Base-by-base conservation (phyloP, 1,284 basidiomycete genomes). In the Pascua sp. region DNA sequence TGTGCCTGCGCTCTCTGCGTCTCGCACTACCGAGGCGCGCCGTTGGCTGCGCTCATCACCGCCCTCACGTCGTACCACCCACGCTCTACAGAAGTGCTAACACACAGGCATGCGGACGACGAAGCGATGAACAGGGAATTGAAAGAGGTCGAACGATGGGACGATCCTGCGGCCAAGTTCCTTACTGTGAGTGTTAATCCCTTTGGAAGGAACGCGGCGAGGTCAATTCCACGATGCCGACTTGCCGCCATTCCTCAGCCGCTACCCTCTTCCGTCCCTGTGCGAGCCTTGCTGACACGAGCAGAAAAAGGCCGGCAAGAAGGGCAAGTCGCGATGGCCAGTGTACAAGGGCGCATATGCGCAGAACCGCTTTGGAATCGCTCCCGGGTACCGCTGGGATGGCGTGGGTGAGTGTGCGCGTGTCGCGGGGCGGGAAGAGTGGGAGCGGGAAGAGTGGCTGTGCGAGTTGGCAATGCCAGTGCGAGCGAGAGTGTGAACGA, bases 301-400 rank as follows among this genome's bases (percentile, higher is more conserved):
- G 40, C 55, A 56, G 62, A 55, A 88, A 85, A 89, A 89, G 81
- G 24, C 24, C 3, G 24, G 24, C 24, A 87, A 87, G 71, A 91
- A 89, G 69, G 89, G 86, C 0, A 89, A 89, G 81, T 87, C 88
- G 70, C 90, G 89, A 69, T 89, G 87, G 0, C 86, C 89, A 1
- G 86, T 88, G 69, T 98, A 98, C 75, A 82, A 80, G 32, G 93
- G 93, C 9, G 89, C 92, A 0, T 92, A 90, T 2, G 87, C 92
- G 15, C 92, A 94, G 9, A 98, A 99, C 79, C 85, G 95, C 10
- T 98, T 95, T 75, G 87, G 87, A 24, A 97, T 99, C 63, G 86
- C 85, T 55, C 96, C 95, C 11, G 95, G 95, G 0, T 94, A 94
- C 72, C 83, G 95, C 66, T 98, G 94, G 95, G 95, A 98, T 72